Conservation (phyloP, 73 alveolate species). For the Diophrys sp. region DNA sequence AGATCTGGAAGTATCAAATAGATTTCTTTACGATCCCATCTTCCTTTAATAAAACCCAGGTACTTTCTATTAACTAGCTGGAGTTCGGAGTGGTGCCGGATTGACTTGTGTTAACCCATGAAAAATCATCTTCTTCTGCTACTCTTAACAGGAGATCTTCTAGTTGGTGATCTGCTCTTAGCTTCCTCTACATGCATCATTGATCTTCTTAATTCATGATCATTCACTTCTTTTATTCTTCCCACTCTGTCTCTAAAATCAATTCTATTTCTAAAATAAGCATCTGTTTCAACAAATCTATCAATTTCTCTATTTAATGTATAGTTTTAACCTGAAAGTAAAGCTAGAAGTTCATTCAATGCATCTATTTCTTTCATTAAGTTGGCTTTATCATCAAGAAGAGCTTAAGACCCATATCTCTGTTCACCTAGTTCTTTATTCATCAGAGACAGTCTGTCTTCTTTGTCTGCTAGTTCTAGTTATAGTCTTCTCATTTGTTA, state of each 20-base stretch:
- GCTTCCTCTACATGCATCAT: constrained; percentile 5
- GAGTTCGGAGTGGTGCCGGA: too few species aligned
- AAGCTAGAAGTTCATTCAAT: neutral
- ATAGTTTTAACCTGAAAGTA: neutral
- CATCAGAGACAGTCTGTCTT: neutral
- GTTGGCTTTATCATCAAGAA: neutral
- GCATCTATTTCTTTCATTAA: neutral
- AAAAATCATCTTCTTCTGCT: neutral
- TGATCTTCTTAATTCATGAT: constrained; percentile 1
- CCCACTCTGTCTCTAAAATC: constrained; percentile 39
- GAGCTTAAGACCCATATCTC: neutral
- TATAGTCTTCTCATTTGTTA: neutral
- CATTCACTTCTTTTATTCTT: constrained; percentile 13
- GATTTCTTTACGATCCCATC: too few species aligned
- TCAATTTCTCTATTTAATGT: constrained; percentile 26
- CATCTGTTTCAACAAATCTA: constrained; percentile 48
- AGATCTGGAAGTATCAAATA: too few species aligned
- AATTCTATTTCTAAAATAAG: constrained; percentile 20
- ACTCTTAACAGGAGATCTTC: neutral
- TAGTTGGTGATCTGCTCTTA: constrained; percentile 9
- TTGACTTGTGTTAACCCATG: too few species aligned
- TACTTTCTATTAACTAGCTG: too few species aligned
- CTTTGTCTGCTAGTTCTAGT: neutral
- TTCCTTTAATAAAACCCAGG: too few species aligned
- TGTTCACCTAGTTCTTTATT: constrained; percentile 1